Evolutionary conservation across 2,329 filamentous ascomycete genomes (phyloP).

Genomic region (Clonostachys byssicola): DNA sequence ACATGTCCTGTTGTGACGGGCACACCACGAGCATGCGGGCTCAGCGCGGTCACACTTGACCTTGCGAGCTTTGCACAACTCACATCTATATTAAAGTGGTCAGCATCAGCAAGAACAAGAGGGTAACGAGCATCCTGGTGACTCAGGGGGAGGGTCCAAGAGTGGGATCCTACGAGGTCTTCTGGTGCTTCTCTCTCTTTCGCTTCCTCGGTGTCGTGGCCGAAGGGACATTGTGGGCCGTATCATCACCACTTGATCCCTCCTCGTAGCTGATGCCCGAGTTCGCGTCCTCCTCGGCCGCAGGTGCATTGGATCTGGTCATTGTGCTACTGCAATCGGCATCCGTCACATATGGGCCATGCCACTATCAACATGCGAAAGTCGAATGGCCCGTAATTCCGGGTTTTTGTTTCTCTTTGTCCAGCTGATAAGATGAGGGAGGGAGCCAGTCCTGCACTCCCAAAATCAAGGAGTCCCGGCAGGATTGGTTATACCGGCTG

Average conservation of each 20-base stretch:
- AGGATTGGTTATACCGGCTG: no score
- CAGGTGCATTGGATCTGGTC: constrained; percentile 6
- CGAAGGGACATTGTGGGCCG: constrained; percentile 15
- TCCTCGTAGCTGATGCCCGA: constrained; percentile 21
- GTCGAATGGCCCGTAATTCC: no score
- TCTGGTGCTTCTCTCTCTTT: constrained; percentile 32
- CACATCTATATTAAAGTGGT: constrained; percentile 23
- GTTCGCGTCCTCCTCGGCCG: constrained; percentile 28
- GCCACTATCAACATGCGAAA: no score
- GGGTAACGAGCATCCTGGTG: not conserved
- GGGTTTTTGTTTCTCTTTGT: no score
- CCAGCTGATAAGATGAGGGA: no score
- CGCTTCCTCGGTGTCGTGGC: constrained; percentile 23
- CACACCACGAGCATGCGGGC: constrained; percentile 67
- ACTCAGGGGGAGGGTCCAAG: not conserved
- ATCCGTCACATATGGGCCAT: no score
- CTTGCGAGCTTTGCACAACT: constrained; percentile 39
- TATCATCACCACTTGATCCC: constrained; percentile 22
- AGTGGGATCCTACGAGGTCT: constrained; percentile 32
- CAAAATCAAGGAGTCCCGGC: no score
- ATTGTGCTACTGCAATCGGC: no score
- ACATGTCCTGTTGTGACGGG: constrained; percentile 61
- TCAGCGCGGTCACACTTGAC: constrained; percentile 48
- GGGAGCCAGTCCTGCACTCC: no score
- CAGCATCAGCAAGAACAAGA: not conserved